Base-by-base conservation (phyloP, 768 basidiomycete genomes). In the Lactarius evosmus region DNA sequence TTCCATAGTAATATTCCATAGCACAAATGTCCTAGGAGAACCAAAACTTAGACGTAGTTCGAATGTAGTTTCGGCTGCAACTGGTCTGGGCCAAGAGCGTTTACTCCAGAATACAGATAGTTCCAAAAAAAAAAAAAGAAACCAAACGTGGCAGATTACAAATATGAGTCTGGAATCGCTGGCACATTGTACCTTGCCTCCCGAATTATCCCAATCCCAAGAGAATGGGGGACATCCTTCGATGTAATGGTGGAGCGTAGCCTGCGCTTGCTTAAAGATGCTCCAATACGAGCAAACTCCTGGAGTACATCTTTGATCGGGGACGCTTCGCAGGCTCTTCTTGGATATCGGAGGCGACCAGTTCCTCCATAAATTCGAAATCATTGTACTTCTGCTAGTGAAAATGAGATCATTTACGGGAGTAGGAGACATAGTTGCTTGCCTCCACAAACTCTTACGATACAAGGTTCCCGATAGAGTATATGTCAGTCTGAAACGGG, bases 401-500 rank as follows among this genome's bases (percentile, higher is more conserved):
- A 56, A 7, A 34, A 40, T n/a, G 11, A 56, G 14, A 4, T 6
- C 25, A 49, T 55, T 19, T 58, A 4, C 33, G 12, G 3, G 29
- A 53, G 22, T 17, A n/a, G 22, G 16, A 16, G 38, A 40, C 17
- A n/a, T 30, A 4, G 30, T 29, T 30, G 58, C 70, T 1, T 55
- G 76, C 76, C 17, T 71, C 38, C 4, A 73, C 27, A 29, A 77
- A 74, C 14, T 71, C 56, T 27, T 61, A 38, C 2, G 70, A 66
- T 25, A 78, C 73, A 17, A 73, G 29, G 51, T 77, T 76, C 3
- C 74, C 77, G 25, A 77, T 71, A 72, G 71, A 73, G 58, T 76
- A 77, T 17, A 76, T 63, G 46, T 78, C 77, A 1, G 72, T 74
- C 12, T 72, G 70, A 60, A 76, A 77, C 3, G 76, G 75, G 53